A percentile compares a stretch with the other conserved stretches of the same genome.
Evolutionary conservation across 2,329 filamentous ascomycete species (phyloP).

Genomic region (Simplicillium sp.): DNA sequence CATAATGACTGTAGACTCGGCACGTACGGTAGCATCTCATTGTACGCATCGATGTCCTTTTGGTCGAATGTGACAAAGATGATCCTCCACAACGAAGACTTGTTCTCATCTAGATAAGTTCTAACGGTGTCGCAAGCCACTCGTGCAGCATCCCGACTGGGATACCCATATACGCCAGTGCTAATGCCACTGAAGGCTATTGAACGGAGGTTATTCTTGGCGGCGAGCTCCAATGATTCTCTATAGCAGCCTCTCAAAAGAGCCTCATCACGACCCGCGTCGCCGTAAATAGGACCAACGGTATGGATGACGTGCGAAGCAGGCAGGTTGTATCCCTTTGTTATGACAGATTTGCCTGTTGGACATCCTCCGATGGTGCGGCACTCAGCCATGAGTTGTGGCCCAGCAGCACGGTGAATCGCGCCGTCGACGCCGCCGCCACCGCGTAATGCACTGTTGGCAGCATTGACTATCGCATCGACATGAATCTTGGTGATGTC

Average conservation of each 20-base stretch:
- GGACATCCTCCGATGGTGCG: constrained; percentile 58
- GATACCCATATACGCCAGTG: constrained; percentile 86
- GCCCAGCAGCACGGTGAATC: constrained; percentile 78
- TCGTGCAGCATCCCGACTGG: constrained; percentile 60
- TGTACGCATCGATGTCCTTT: constrained; percentile 71
- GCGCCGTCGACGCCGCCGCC: constrained; percentile 88
- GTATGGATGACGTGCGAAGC: constrained; percentile 78
- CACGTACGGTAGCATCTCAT: constrained; percentile 57
- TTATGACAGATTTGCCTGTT: constrained; percentile 78
- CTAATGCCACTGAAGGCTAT: constrained; percentile 81
- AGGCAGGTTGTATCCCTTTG: constrained; percentile 65
- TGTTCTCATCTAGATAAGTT: constrained; percentile 38
- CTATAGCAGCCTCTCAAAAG: constrained; percentile 57
- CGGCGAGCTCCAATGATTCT: constrained; percentile 63
- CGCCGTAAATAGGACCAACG: constrained; percentile 71
- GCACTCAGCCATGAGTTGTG: constrained; percentile 60
- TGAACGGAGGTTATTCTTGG: constrained; percentile 52
- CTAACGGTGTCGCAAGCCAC: constrained; percentile 55
- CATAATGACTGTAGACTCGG: neutral
- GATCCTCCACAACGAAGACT: constrained; percentile 54
- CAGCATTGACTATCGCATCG: constrained; percentile 88
- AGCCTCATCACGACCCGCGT: constrained; percentile 29
- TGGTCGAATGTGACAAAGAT: constrained; percentile 77
- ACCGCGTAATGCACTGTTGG: constrained; percentile 68
- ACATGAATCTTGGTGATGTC: constrained; percentile 76